phyloP scores from a whole-genome alignment of 345 rosid genomes.

The Isatis tinctoria region DNA sequence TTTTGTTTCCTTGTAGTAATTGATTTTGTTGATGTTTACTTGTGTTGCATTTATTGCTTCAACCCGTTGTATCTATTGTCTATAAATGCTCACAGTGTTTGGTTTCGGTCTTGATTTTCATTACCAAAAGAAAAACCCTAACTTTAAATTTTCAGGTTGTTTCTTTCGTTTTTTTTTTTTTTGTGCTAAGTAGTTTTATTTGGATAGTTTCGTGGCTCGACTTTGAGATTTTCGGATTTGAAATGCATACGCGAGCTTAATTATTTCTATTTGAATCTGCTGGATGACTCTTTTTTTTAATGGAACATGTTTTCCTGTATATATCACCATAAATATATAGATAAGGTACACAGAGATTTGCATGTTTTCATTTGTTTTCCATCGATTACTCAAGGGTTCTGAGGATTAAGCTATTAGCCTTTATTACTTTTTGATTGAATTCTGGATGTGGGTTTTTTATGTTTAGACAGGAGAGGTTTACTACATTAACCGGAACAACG shows the following conservation, averaged over 20 bases:
- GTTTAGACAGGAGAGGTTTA: slow-evolving; percentile 80
- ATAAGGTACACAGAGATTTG: background rate
- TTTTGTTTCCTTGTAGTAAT: background rate
- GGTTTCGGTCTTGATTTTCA: background rate
- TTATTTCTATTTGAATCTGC: background rate
- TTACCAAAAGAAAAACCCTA: background rate
- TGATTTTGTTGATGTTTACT: slow-evolving; percentile 9
- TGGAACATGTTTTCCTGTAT: background rate
- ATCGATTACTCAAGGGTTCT: no score
- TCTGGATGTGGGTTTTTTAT: background rate
- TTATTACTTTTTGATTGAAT: background rate
- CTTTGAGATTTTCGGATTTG: background rate
- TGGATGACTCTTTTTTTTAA: background rate
- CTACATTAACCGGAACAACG: slow-evolving; percentile 75
- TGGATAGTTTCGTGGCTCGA: background rate
- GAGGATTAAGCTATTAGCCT: no score
- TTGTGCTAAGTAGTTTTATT: background rate
- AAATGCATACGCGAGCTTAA: background rate
- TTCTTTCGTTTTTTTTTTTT: background rate
- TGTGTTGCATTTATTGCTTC: slow-evolving; percentile 35
- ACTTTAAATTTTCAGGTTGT: background rate
- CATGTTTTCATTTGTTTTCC: no score
- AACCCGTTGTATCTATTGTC: background rate
- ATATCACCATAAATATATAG: background rate
- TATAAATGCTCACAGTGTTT: background rate